These are phyloP conservation scores for Linanthus parryae DNA, from an alignment of 148 eudicot genomes.

Conservation along the genomic window DNA sequence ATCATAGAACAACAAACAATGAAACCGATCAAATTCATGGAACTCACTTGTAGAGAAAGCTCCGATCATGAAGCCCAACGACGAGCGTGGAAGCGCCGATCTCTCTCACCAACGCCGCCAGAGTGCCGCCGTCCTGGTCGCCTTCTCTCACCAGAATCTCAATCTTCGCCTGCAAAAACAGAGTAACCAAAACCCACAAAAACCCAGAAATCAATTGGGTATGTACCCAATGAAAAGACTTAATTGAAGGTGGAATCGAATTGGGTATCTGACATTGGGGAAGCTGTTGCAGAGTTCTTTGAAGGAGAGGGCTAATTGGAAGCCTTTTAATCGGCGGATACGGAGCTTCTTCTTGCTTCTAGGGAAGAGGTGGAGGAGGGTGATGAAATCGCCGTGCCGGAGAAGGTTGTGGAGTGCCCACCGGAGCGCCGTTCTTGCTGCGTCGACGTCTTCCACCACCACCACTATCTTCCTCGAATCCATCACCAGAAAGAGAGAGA, in stretches of 20 bases:
- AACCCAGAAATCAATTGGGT: too few species aligned
- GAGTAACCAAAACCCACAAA: background rate
- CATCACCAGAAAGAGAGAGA: too few species aligned
- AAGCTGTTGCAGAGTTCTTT: conserved; percentile 57
- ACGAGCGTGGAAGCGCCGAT: conserved; percentile 79
- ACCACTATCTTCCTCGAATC: conserved; percentile 74
- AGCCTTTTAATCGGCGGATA: conserved; percentile 50
- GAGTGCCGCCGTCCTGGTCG: conserved; percentile 59
- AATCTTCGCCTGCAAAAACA: conserved; percentile 57
- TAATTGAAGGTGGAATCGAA: background rate
- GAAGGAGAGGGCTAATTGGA: conserved; percentile 80
- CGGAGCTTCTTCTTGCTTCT: conserved; percentile 51
- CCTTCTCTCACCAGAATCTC: conserved; percentile 90
- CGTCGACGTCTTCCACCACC: conserved; percentile 76
- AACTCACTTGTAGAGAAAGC: conserved; percentile 76
- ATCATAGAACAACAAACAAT: too few species aligned
- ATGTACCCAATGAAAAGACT: too few species aligned
- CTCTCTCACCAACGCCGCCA: conserved; percentile 56
- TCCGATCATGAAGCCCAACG: conserved; percentile 75
- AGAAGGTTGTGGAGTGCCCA: conserved; percentile 79
- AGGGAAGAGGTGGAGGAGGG: conserved; percentile 66
- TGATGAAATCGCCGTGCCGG: conserved; percentile 64
- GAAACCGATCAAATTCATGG: too few species aligned
- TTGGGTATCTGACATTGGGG: conserved; percentile 46
- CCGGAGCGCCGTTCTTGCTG: conserved; percentile 60